These are phyloP conservation scores for Patellifolia procumbens DNA, from an alignment of 179 eudicot genomes.

Conservation along the genomic window DNA sequence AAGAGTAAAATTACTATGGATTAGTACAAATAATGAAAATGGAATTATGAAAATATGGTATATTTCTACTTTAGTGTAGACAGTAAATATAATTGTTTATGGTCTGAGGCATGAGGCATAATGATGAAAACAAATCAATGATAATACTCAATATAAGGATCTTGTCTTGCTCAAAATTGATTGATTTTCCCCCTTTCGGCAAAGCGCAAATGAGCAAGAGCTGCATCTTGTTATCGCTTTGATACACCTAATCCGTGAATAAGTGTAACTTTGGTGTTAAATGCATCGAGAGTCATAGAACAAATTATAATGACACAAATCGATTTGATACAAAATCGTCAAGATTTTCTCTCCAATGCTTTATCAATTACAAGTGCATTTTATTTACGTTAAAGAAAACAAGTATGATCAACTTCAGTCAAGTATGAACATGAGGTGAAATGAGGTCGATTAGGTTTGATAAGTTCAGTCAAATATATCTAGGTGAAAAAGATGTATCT, in stretches of 20 bases:
- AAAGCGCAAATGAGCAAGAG: not conserved
- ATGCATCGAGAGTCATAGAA: too few species aligned
- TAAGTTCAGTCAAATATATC: too few species aligned
- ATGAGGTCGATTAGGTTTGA: too few species aligned
- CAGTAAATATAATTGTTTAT: not conserved
- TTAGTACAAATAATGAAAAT: not conserved
- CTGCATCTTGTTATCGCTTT: not conserved
- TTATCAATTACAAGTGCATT: too few species aligned
- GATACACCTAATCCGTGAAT: conserved; percentile 8
- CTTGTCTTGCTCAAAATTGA: conserved; percentile 16
- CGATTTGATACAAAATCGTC: too few species aligned
- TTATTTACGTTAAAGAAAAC: too few species aligned
- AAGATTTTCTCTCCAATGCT: too few species aligned
- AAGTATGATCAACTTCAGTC: too few species aligned
- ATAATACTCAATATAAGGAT: conserved; percentile 3
- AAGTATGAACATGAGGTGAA: too few species aligned
- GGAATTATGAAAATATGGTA: not conserved
- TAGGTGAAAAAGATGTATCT: too few species aligned
- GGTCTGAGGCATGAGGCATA: not conserved
- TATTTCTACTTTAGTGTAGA: not conserved
- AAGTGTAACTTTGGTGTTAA: not conserved
- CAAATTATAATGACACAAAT: too few species aligned
- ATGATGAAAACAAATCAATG: conserved; percentile 17
- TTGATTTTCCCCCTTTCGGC: not conserved
- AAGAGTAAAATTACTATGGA: not conserved